Percentiles rank a stretch among this genome's conserved stretches.
These are phyloP conservation scores for Telfairia occidentalis DNA, from an alignment of 331 rosid genomes.

Conservation along the genomic window DNA sequence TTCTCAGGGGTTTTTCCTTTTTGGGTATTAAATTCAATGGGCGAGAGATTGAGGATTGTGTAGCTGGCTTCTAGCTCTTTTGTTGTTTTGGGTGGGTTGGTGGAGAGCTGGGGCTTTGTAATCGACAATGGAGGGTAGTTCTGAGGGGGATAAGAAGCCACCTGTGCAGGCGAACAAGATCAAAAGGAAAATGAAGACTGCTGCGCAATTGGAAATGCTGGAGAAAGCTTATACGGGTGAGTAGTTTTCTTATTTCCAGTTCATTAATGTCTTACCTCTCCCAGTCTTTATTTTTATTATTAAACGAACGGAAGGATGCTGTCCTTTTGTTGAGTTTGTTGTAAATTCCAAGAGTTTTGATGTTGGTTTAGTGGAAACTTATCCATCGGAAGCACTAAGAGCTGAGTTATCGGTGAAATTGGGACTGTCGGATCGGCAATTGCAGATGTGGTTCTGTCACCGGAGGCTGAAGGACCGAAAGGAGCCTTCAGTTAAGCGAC, in stretches of 20 bases:
- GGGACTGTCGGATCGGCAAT: conserved; percentile 65
- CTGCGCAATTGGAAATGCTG: conserved; percentile 50
- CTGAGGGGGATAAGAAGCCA: conserved; percentile 43
- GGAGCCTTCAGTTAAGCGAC: conserved; percentile 19
- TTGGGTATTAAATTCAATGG: neutral
- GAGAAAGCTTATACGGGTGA: conserved; percentile 55
- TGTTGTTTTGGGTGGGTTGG: neutral
- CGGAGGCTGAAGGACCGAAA: conserved; percentile 61
- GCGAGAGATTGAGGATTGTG: conserved; percentile 3
- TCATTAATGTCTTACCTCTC: neutral
- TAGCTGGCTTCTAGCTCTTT: neutral
- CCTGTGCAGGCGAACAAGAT: conserved; percentile 44
- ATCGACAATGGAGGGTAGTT: conserved; percentile 42
- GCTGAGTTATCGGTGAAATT: conserved; percentile 43
- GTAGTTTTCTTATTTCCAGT: neutral
- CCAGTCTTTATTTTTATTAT: neutral
- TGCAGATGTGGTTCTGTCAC: conserved; percentile 89
- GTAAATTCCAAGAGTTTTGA: conserved; percentile 6
- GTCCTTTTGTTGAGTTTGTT: neutral
- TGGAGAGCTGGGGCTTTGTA: conserved; percentile 1
- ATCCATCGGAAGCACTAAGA: conserved; percentile 51
- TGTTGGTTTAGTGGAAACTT: conserved; percentile 33
- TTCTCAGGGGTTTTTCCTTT: neutral
- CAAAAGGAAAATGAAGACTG: conserved; percentile 70
- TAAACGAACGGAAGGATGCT: neutral